A percentile compares a stretch with the other conserved stretches of the same genome.
Evolutionary conservation across 768 basidiomycete genomes (phyloP).

Genomic region (Leccinum subtestaceum): DNA sequence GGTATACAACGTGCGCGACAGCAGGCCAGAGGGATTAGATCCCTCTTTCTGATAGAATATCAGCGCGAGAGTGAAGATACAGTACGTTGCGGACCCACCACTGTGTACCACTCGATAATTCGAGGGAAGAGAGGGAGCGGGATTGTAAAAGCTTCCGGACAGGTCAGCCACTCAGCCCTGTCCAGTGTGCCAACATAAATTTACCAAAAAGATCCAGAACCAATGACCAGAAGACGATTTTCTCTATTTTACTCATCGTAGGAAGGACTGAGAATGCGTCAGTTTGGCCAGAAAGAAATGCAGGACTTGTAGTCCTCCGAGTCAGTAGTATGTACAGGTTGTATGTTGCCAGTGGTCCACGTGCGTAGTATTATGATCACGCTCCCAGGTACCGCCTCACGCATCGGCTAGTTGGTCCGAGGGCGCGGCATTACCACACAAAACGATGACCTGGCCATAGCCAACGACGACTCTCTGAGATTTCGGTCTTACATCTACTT

Average conservation of each 20-base stretch:
- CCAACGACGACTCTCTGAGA: neutral
- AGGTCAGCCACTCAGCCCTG: constrained; percentile 10
- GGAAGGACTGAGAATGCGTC: neutral
- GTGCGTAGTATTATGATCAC: neutral
- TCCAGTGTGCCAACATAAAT: constrained; percentile 15
- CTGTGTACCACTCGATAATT: constrained; percentile 89
- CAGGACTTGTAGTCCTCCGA: neutral
- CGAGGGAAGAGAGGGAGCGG: constrained; percentile 97
- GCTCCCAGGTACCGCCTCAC: neutral
- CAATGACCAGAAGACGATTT: constrained; percentile 84
- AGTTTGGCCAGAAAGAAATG: neutral
- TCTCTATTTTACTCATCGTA: constrained; percentile 66
- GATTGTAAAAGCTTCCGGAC: constrained; percentile 76
- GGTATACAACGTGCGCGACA: constrained; percentile 64
- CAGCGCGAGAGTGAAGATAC: neutral
- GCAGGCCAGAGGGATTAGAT: constrained; percentile 64
- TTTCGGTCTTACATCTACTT: neutral
- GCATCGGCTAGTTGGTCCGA: neutral
- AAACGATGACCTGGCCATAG: no score
- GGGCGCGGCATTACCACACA: neutral
- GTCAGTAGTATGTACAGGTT: neutral
- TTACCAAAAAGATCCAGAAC: constrained; percentile 81
- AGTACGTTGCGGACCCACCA: constrained; percentile 40
- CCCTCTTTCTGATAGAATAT: constrained; percentile 57
- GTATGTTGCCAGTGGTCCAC: neutral